Evolutionary conservation across 768 basidiomycete species (phyloP).

Genomic region (Russula virescens): DNA sequence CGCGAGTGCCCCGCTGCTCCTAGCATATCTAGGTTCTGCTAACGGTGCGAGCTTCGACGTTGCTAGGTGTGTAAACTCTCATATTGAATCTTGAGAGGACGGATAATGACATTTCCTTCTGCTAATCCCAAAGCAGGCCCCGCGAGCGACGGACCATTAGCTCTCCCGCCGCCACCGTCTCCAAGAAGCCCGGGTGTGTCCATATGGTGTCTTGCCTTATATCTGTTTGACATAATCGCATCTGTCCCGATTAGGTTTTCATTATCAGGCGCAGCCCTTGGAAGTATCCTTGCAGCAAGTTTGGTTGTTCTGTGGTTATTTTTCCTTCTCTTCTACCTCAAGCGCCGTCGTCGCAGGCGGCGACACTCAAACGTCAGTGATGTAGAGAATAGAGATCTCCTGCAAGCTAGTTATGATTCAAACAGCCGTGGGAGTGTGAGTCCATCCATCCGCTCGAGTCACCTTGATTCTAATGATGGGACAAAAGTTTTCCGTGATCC

Average conservation of each 20-base stretch:
- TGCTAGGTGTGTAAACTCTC: conserved; percentile 7
- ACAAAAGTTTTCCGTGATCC: background rate
- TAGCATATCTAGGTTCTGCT: background rate
- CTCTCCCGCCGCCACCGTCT: background rate
- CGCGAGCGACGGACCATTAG: background rate
- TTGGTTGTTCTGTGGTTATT: background rate
- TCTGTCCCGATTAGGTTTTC: background rate
- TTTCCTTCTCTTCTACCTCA: background rate
- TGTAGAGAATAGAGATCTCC: background rate
- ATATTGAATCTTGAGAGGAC: too few relatives aligned
- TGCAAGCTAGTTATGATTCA: background rate
- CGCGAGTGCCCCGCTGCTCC: background rate
- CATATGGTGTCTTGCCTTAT: background rate
- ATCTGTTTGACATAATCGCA: background rate
- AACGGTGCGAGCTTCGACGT: background rate
- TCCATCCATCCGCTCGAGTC: background rate
- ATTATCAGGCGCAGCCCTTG: background rate
- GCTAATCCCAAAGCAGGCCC: background rate
- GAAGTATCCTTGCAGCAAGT: background rate
- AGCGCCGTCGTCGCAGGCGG: background rate
- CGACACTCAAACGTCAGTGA: background rate
- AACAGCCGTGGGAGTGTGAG: background rate
- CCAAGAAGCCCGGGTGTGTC: background rate
- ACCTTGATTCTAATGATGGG: background rate
- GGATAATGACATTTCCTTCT: background rate